Evolutionary conservation across 2,329 filamentous ascomycete species (phyloP).

Genomic region (Botrytis tulipae): DNA sequence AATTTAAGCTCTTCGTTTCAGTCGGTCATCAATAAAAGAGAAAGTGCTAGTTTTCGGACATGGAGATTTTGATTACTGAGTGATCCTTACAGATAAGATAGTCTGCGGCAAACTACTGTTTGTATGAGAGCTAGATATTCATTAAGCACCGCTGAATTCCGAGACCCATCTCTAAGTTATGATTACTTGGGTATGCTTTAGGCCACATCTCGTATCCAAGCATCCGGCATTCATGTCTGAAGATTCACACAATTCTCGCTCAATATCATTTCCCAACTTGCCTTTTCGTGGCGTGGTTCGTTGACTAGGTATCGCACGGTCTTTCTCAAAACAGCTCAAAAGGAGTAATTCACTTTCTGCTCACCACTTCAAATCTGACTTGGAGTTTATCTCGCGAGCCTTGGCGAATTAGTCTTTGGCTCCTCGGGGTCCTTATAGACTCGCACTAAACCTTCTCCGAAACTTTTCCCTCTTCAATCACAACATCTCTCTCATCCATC

Average conservation of each 20-base stretch:
- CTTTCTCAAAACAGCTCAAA: background rate
- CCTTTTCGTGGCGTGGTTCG: background rate
- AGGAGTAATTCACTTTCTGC: background rate
- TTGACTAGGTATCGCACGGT: background rate
- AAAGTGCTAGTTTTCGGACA: background rate
- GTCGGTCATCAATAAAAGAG: background rate
- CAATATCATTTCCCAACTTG: background rate
- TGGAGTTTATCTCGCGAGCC: background rate
- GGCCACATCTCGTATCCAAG: background rate
- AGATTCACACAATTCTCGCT: background rate
- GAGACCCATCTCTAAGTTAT: background rate
- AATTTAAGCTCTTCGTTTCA: accelerated
- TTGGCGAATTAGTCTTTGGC: background rate
- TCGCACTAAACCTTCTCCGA: background rate
- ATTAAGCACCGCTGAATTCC: background rate
- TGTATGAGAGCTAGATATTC: background rate
- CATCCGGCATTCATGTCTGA: background rate
- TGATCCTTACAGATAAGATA: background rate
- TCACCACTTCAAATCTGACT: background rate
- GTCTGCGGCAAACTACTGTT: background rate
- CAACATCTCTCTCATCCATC: background rate
- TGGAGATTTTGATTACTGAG: background rate
- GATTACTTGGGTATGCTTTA: accelerated
- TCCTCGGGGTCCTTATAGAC: no score
- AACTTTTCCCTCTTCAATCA: background rate